Evolutionary conservation across 768 basidiomycete species (phyloP).

Genomic region (Botryobasidium botryosum): DNA sequence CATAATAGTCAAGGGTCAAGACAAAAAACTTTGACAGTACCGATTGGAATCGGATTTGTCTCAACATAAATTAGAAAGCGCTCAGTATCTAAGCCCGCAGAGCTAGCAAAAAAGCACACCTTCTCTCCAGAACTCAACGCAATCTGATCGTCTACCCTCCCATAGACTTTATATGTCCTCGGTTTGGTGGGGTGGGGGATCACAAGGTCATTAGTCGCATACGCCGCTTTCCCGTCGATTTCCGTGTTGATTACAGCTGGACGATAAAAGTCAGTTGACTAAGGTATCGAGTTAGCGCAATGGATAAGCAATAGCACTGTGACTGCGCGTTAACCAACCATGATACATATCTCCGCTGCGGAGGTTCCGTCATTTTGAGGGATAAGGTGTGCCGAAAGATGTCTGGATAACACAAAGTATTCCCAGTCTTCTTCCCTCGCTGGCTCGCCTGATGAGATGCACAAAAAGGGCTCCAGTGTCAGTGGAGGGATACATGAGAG

Average conservation of each 20-base stretch:
- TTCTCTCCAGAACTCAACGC: conserved; percentile 21
- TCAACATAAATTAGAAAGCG: neutral
- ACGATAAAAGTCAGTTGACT: neutral
- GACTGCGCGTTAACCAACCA: too few species aligned
- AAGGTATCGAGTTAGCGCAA: too few species aligned
- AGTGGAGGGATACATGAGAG: too few species aligned
- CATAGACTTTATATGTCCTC: conserved; percentile 23
- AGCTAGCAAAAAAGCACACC: conserved; percentile 3
- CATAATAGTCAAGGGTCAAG: too few species aligned
- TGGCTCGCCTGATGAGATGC: too few species aligned
- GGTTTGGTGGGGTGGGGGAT: conserved; percentile 25
- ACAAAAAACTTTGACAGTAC: neutral
- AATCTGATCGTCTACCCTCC: conserved; percentile 32
- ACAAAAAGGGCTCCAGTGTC: too few species aligned
- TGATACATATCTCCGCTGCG: neutral
- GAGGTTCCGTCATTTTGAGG: neutral
- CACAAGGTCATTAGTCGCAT: conserved; percentile 15
- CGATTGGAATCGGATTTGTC: conserved; percentile 15
- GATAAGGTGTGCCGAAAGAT: too few species aligned
- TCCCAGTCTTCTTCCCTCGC: too few species aligned
- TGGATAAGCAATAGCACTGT: too few species aligned
- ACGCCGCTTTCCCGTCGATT: conserved; percentile 14
- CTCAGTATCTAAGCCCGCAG: neutral
- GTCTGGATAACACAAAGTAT: too few species aligned
- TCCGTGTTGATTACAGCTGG: conserved; percentile 3